phyloP scores from a whole-genome alignment of 1,284 basidiomycete genomes.

The Cryptococcus deneoformans region DNA sequence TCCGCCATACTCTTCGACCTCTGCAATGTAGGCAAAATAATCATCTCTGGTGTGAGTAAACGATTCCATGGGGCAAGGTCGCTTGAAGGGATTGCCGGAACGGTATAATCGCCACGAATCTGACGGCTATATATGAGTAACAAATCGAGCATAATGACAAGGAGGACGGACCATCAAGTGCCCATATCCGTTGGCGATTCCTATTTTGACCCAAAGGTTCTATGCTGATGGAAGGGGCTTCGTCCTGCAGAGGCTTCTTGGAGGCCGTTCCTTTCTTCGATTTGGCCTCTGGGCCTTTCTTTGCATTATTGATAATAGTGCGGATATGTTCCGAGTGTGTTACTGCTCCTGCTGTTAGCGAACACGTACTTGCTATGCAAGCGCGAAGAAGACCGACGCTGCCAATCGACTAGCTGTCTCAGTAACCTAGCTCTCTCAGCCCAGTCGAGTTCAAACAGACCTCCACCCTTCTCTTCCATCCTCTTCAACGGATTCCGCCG shows the following conservation, averaged over 20 bases:
- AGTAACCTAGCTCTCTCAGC: slow-evolving; percentile 36
- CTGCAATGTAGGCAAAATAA: slow-evolving; percentile 22
- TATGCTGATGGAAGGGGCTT: slow-evolving; percentile 18
- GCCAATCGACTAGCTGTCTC: slow-evolving; percentile 50
- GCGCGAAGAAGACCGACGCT: slow-evolving; percentile 27
- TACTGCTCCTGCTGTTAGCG: slow-evolving; percentile 17
- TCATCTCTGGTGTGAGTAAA: slow-evolving; percentile 29
- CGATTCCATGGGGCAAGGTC: slow-evolving; percentile 39
- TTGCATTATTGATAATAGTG: slow-evolving; percentile 34
- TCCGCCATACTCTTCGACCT: slow-evolving; percentile 20
- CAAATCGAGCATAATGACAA: neutral
- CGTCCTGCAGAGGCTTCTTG: neutral
- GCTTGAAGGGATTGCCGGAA: slow-evolving; percentile 49
- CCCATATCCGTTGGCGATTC: slow-evolving; percentile 45
- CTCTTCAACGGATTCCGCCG: slow-evolving; percentile 32
- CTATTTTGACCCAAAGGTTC: slow-evolving; percentile 41
- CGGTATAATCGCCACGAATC: slow-evolving; percentile 42
- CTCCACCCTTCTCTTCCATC: slow-evolving; percentile 30
- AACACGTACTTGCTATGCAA: neutral
- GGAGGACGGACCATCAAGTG: slow-evolving; percentile 42
- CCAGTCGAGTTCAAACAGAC: slow-evolving; percentile 45
- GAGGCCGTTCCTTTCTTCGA: slow-evolving; percentile 5
- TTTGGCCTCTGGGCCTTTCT: slow-evolving; percentile 21
- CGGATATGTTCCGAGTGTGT: slow-evolving; percentile 36
- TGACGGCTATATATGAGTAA: slow-evolving; percentile 1